Conservation (phyloP, 2,329 filamentous ascomycete species). For the Nectriaceae sp. region DNA sequence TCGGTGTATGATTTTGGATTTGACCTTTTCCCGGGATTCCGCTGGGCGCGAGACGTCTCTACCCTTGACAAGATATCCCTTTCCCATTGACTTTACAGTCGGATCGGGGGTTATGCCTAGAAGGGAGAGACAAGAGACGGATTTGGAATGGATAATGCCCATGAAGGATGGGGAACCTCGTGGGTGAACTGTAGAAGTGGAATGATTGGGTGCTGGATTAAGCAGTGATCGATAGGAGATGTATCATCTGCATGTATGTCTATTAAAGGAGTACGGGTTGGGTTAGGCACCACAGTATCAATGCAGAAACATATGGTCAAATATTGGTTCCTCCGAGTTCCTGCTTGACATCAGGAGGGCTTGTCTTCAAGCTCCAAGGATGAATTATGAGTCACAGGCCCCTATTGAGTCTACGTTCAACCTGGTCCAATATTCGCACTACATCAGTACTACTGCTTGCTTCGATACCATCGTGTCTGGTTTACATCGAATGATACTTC, state of each 20-base stretch:
- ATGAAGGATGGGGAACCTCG: constrained; percentile 17
- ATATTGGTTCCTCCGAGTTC: no score
- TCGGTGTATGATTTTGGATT: constrained; percentile 34
- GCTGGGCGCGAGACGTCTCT: constrained; percentile 11
- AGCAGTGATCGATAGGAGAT: constrained; percentile 19
- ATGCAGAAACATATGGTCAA: constrained; percentile 26
- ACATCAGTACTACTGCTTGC: no score
- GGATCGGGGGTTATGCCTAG: neutral
- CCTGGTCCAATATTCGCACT: no score
- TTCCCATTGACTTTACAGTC: no score
- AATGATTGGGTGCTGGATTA: constrained; percentile 11
- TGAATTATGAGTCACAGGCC: no score
- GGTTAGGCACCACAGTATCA: constrained; percentile 26
- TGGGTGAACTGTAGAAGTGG: constrained; percentile 22
- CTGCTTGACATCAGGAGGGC: no score
- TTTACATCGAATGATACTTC: no score
- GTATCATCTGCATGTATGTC: constrained; percentile 31
- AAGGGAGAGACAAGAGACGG: constrained; percentile 6
- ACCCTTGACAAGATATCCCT: no score
- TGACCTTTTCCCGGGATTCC: constrained; percentile 20
- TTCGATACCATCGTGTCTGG: no score
- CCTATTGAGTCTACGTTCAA: no score
- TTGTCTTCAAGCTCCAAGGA: no score
- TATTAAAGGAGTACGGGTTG: constrained; percentile 27
- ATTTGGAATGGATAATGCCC: constrained; percentile 23